Percentiles rank a stretch among this genome's conserved stretches.
Conservation (phyloP, 2,329 filamentous ascomycete genomes). For the Aspergillus sp. region DNA sequence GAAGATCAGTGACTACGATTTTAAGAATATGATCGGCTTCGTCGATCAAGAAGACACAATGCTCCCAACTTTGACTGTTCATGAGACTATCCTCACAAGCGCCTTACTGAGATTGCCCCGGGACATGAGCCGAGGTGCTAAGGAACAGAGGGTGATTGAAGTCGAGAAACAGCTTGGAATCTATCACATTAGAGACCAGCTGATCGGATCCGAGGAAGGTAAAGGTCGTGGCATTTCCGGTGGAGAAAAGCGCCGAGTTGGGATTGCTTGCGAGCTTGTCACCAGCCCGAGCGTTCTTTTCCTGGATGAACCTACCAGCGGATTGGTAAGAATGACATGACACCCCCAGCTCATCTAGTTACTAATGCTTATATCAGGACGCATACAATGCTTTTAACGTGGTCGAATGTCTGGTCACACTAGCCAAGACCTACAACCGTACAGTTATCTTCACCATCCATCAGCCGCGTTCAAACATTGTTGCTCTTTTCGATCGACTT, state of each 20-base stretch:
- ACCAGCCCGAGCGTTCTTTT: slow-evolving; percentile 97
- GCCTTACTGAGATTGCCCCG: slow-evolving; percentile 86
- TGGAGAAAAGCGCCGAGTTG: slow-evolving; percentile 91
- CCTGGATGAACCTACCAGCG: slow-evolving; percentile 93
- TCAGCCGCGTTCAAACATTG: slow-evolving; percentile 95
- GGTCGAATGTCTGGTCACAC: slow-evolving; percentile 86
- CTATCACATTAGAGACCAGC: slow-evolving; percentile 84
- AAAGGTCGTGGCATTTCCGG: slow-evolving; percentile 93
- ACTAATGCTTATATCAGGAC: slow-evolving; percentile 46
- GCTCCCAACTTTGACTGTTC: slow-evolving; percentile 90
- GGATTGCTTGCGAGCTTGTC: slow-evolving; percentile 95
- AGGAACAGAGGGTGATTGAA: slow-evolving; percentile 85
- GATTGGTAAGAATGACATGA: slow-evolving; percentile 47
- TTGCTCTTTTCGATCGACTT: slow-evolving; percentile 92
- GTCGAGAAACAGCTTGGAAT: slow-evolving; percentile 96
- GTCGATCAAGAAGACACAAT: slow-evolving; percentile 98
- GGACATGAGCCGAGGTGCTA: slow-evolving; percentile 82
- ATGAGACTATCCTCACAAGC: slow-evolving; percentile 95
- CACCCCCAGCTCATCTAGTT: neutral
- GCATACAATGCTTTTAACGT: slow-evolving; percentile 98
- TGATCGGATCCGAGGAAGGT: slow-evolving; percentile 94
- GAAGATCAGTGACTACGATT: slow-evolving; percentile 77
- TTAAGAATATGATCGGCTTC: slow-evolving; percentile 88
- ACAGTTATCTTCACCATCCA: slow-evolving; percentile 99
- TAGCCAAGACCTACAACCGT: slow-evolving; percentile 93